Percentiles rank a stretch among this genome's conserved stretches.
These are phyloP conservation scores for Rhizoclosmatium globosum DNA, from an alignment of 192 early-diverging fungal genomes.

Conservation along the genomic window DNA sequence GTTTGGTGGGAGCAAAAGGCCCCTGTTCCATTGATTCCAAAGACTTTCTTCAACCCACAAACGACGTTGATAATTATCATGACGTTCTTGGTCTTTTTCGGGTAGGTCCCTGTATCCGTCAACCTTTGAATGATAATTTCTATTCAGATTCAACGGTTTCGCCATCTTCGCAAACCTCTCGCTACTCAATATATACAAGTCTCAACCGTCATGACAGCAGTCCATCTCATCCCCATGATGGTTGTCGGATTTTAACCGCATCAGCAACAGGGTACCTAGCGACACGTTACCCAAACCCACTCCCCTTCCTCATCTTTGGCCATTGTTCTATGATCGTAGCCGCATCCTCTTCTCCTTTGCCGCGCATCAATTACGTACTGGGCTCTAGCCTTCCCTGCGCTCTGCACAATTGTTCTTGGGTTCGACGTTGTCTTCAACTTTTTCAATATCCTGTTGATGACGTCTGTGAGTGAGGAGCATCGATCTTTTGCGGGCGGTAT, in stretches of 20 bases:
- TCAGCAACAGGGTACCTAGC: slow-evolving; percentile 9
- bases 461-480: slow-evolving; percentile 1
- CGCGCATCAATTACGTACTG: slow-evolving; percentile 3
- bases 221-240: slow-evolving; percentile 29
- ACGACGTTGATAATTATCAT: slow-evolving; percentile 6
- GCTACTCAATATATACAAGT: slow-evolving; percentile 13
- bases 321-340: slow-evolving; percentile 17
- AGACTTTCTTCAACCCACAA: slow-evolving; percentile 2
- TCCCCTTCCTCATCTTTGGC: slow-evolving; percentile 21
- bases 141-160: slow-evolving; percentile 6
- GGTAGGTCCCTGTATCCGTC: too few species aligned
- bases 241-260: slow-evolving; percentile 25
- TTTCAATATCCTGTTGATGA: slow-evolving; percentile 22
- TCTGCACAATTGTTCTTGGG: slow-evolving; percentile 17
- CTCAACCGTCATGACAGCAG: slow-evolving; percentile 16
- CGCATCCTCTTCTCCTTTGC: slow-evolving; percentile 2
- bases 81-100: slow-evolving; percentile 14
- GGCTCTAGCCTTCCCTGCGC: slow-evolving; percentile 25
- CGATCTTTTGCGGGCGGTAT: slow-evolving; percentile 42
- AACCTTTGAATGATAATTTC: too few species aligned
- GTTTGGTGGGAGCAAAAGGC: slow-evolving; percentile 12
- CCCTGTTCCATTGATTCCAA: neutral
- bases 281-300: slow-evolving; percentile 6
- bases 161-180: slow-evolving; percentile 13
- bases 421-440: slow-evolving; percentile 27